Evolutionary conservation across 2,329 filamentous ascomycete genomes (phyloP).

Genomic region (Fusarium sororula): DNA sequence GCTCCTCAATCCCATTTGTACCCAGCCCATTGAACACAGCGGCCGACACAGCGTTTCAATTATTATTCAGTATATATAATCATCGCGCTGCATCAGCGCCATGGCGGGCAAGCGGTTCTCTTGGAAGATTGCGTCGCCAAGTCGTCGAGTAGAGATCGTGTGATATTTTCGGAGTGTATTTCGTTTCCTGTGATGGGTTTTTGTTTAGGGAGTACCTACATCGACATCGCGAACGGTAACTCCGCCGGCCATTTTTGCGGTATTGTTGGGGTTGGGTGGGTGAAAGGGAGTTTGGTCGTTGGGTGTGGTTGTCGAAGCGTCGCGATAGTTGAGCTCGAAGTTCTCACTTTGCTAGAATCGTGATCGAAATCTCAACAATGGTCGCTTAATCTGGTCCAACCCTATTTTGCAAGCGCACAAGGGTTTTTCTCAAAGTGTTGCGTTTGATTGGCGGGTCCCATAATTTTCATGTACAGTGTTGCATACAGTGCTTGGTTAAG

Average conservation of each 20-base stretch:
- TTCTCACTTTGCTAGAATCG: constrained; percentile 7
- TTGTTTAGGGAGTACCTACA: constrained; percentile 64
- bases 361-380: constrained; percentile 47
- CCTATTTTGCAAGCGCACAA: constrained; percentile 40
- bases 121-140: constrained; percentile 44
- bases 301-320: constrained; percentile 45
- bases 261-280: constrained; percentile 48
- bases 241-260: constrained; percentile 81
- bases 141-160: constrained; percentile 38
- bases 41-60: constrained; percentile 32
- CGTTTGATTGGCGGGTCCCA: constrained; percentile 15
- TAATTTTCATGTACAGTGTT: constrained; percentile 13
- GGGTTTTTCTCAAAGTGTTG: not conserved
- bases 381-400: constrained; percentile 57
- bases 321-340: constrained; percentile 36
- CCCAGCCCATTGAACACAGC: constrained; percentile 29
- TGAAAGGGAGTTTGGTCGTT: constrained; percentile 41
- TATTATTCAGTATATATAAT: constrained; percentile 1
- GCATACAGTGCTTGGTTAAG: fast-evolving
- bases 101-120: constrained; percentile 34
- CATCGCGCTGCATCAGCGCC: constrained; percentile 35
- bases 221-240: constrained; percentile 87
- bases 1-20: constrained; percentile 59
- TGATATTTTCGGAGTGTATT: not conserved
- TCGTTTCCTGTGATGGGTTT: constrained; percentile 11